Base-by-base conservation (phyloP, 257 asterid genomes). In the Fraxinus quadrangulata region DNA sequence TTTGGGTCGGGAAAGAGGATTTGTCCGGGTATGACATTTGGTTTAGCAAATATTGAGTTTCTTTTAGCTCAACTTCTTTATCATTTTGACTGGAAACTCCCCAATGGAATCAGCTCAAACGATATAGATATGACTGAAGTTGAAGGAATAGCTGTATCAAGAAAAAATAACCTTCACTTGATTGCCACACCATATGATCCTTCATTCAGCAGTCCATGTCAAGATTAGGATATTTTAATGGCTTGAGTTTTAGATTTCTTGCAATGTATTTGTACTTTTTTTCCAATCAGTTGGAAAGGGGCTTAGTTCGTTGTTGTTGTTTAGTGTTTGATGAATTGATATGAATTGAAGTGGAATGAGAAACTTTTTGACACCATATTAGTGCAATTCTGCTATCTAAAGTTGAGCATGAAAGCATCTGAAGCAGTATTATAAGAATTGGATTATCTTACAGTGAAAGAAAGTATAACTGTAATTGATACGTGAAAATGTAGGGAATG, bases 1-100 rank as follows among this genome's bases (percentile, higher is more conserved):
- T 83, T 83, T 24, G 87, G 84, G 39, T 34, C 89, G 3, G 87
- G 89, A 17, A 78, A 56, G 77, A 86, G 87, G 81, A 73, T 83
- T 34, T 86, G 89, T 79, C 89, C 89, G 1, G 85, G 83, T 0
- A 81, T 83, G 77, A 5, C 75, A 4, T 86, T 83, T 31, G 84
- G 87, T 37, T 3, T 76, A 1, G 82, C 84, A 3, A 83, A 73
- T 31, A 66, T 81, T 19, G 84, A 83, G 42, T 78, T 78, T 23
- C 66, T 69, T 5, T 42, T 83, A 4, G 89, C 77, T n/a, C 83
- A 75, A 11, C 79, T 83, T 8, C 81, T 83, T 4, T 78, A 81
- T 75, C 19, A 77, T 56, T n/a, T 19, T 1, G 65, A 54, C 42
- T 54, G 65, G 65, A 54, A n/a, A 6, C 65, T 54, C 1, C 26